phyloP scores from a whole-genome alignment of 2,329 filamentous ascomycete species.

The Clonostachys chloroleuca region DNA sequence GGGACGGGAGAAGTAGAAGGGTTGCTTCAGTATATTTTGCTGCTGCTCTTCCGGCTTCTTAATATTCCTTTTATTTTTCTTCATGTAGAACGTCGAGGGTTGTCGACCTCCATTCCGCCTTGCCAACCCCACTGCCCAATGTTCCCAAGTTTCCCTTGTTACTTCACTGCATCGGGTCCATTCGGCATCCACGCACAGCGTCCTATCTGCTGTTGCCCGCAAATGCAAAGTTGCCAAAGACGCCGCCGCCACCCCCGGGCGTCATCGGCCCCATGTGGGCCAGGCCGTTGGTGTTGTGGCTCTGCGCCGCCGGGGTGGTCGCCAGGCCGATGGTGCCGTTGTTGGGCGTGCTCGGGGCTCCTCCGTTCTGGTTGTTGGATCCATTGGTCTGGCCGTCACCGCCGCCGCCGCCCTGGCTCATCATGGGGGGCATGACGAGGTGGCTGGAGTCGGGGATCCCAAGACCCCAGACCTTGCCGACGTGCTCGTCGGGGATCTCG shows the following conservation, averaged over 20 bases:
- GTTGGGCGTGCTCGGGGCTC: constrained; percentile 62
- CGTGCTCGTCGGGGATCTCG: constrained; percentile 73
- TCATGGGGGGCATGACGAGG: constrained; percentile 24
- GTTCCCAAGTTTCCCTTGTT: too few relatives aligned
- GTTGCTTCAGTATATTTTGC: too few relatives aligned
- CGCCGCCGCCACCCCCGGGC: constrained; percentile 69
- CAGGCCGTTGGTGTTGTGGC: constrained; percentile 52
- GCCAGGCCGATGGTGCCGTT: constrained; percentile 51
- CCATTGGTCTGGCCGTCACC: constrained; percentile 16
- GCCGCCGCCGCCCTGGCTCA: constrained; percentile 29
- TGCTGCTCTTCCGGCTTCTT: too few relatives aligned
- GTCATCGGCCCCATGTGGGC: constrained; percentile 67
- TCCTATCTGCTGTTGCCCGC: constrained; percentile 28
- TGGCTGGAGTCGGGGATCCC: constrained; percentile 62
- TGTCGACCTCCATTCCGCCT: too few relatives aligned
- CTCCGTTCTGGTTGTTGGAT: constrained; percentile 41
- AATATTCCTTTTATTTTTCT: too few relatives aligned
- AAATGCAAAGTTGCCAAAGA: constrained; percentile 70
- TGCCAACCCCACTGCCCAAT: too few relatives aligned
- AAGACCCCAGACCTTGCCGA: constrained; percentile 90
- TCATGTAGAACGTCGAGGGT: too few relatives aligned
- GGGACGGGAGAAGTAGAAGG: too few relatives aligned
- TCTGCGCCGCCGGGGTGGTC: constrained; percentile 42
- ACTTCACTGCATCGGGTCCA: too few relatives aligned
- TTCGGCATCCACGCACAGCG: too few relatives aligned